Base-by-base conservation (phyloP, 2,329 filamentous ascomycete genomes). In the Hypoxylon sp. region DNA sequence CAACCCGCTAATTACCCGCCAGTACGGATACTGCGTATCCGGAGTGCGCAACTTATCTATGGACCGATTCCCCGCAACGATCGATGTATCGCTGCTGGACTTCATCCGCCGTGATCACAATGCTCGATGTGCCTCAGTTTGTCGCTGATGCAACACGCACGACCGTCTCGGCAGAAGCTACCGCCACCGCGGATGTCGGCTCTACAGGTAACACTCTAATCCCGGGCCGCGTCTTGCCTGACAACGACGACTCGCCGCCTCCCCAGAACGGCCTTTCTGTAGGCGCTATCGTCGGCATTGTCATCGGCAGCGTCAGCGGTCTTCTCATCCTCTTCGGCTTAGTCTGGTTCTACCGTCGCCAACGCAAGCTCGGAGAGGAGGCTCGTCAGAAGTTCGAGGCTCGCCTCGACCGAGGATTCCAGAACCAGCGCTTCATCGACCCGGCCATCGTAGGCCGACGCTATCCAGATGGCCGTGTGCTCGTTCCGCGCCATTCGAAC, bases 11-110 rank as follows among this genome's bases (percentile, higher is more conserved):
- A 62, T 48, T 0, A 3, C 13, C 7, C 23, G 11, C 14, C 41
- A 70, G 65, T 38, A 72, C 69, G 52, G 30, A 50, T 30, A 62
- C 67, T 3, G 28, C 46, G 13, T 63, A 72, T 21, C 74, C 74
- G 1, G 77, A 76, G 10, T 82, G 80, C 69, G 77, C 76, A 2
- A 81, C 78, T 0, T 80, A 78, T 59, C 56, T 81, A 50, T 82
- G 80, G 80, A 76, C 77, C 0, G 79, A 77, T 43, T 17, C 69
- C 1, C 75, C 79, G 0, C 57, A 71, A 3, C 75, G 76, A 19
- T 79, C 74, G 59, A 80, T 81, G 79, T 80, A 77, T 65, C 74
- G 77, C 13, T 82, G 80, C 65, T 75, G 76, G 60, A 63, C 70
- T 10, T 63, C 62, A 0, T 63, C 75, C 0, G 73, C 74, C 0